Evolutionary conservation across 139 green algal species (phyloP), one percentile per base, ranked within the genome.

Genomic region (Parachlorella kessleri): DNA sequence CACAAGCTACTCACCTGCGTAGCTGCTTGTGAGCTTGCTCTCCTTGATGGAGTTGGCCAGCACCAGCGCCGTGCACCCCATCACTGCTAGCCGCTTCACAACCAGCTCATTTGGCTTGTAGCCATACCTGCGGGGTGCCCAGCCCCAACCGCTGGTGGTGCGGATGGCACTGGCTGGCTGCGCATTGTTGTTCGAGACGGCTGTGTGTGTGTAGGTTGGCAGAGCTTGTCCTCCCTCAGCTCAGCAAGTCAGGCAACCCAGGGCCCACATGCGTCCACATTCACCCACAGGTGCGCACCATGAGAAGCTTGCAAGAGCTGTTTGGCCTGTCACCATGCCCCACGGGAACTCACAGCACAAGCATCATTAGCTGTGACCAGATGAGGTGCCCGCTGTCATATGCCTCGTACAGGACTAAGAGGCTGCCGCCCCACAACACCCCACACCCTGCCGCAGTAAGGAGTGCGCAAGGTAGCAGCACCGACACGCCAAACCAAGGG

Each of bases 31-130:
- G 36, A 40, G 59, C 38, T 66, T 63, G 35, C 9, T 35, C 64
- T 87, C 69, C 70, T 76, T 81, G 30, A 77, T 55, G 6, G 77
- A 66, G 75, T 88, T 80, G 4, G 77, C 83, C 54, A 90, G 64
- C 67, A 90, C 78, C 73, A 90, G 83, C 24, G 59, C 79, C 4
- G 77, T 67, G 65, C 80, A 84, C 33, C 85, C 85, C 77, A 89
- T 66, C 73, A 91, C 89, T 6, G 87, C 83, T 23, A 91, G 69
- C 6, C 78, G 68, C 87, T 91, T 91, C 6, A 87, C 79, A 66
- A 84, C 59, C 55, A 90, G 67, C 78, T 91, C 87, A 24, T 84
- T 87, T 32, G 87, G 87, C n/a, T 77, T 48, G 36, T 67, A 54
- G 54, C 78, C 72, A 55, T 85, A 79, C 36, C 64, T n/a, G n/a